Conservation (phyloP, 495 filamentous ascomycete species). For the Beverwykella pulmonaria region DNA sequence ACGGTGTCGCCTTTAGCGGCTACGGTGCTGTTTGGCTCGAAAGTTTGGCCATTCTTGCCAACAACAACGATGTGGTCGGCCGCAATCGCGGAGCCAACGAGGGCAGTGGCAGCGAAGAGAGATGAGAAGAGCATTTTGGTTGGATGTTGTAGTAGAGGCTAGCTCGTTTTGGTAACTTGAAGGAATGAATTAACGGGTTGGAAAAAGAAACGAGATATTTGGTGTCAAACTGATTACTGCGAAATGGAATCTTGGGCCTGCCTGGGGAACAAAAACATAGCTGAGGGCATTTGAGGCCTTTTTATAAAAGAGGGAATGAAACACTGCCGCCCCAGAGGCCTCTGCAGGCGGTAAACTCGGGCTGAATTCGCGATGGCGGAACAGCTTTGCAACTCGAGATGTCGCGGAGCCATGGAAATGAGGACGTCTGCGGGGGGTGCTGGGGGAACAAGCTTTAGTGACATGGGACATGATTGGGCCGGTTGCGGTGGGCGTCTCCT, state of each 20-base stretch:
- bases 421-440: constrained; percentile 4
- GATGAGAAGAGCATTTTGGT: constrained; percentile 37
- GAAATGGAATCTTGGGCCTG: constrained; percentile 34
- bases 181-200: constrained; percentile 23
- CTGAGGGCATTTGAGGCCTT: constrained; percentile 26
- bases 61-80: constrained; percentile 51
- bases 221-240: constrained; percentile 26
- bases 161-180: constrained; percentile 23
- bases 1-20: constrained; percentile 65
- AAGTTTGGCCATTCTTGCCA: constrained; percentile 51
- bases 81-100: constrained; percentile 31
- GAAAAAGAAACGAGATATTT: constrained; percentile 28
- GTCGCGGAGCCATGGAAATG: constrained; percentile 21
- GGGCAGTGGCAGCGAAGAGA: constrained; percentile 19
- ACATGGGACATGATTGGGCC: constrained; percentile 24
- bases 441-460: constrained; percentile 9
- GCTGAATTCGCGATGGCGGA: constrained; percentile 28
- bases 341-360: neutral
- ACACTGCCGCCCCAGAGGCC: constrained; percentile 3
- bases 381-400: constrained; percentile 31
- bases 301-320: constrained; percentile 25
- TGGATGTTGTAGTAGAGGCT: constrained; percentile 25
- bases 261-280: constrained; percentile 27
- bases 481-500: constrained; percentile 13
- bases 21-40: constrained; percentile 60